phyloP scores from a whole-genome alignment of 1,284 basidiomycete genomes.

The Agaricales sp. region DNA sequence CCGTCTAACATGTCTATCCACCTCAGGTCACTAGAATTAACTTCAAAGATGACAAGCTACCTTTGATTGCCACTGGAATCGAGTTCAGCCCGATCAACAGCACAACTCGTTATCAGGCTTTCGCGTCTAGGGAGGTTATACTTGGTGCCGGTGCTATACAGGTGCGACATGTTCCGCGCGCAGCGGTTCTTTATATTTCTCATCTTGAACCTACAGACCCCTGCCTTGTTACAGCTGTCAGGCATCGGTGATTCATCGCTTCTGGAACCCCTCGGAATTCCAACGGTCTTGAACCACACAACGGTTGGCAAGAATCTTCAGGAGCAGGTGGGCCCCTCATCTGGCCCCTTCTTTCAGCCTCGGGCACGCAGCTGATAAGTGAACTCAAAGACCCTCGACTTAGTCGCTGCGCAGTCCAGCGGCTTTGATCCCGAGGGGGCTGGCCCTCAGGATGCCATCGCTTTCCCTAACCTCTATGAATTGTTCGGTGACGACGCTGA shows the following conservation, averaged over 20 bases:
- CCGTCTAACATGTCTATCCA: neutral
- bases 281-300: neutral
- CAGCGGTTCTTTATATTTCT: neutral
- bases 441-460: constrained; percentile 28
- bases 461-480: constrained; percentile 34
- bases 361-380: too few relatives aligned
- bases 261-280: neutral
- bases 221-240: constrained; percentile 25
- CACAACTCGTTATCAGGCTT: neutral
- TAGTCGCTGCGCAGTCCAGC: neutral
- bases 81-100: neutral
- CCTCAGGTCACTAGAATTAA: neutral
- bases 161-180: neutral
- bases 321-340: constrained; percentile 7
- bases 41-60: neutral
- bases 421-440: neutral
- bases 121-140: neutral
- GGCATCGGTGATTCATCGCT: neutral
- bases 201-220: constrained; percentile 20
- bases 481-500: constrained; percentile 27
- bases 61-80: neutral
- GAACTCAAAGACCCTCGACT: neutral
- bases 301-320: neutral
- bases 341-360: too few relatives aligned
- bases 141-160: neutral